Conservation (phyloP, 345 rosid species). For the Populus ilicifolia region DNA sequence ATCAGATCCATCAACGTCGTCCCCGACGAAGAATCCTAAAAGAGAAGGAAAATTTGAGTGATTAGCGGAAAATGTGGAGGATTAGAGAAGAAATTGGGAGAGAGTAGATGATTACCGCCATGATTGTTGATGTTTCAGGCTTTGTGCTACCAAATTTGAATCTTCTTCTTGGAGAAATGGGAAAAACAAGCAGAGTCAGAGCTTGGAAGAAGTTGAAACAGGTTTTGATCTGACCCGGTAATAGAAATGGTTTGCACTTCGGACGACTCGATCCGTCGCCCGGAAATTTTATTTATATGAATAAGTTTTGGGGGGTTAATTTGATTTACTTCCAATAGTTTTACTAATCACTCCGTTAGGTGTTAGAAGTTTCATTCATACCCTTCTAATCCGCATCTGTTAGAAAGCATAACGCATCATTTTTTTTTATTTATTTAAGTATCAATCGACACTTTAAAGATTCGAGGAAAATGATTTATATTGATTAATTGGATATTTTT, state of each 20-base stretch:
- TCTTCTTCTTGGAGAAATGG: neutral
- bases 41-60: neutral
- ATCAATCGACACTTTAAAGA: no score
- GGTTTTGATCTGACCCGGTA: neutral
- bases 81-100: neutral
- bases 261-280: neutral
- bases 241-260: neutral
- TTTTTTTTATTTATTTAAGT: no score
- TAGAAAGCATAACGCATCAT: no score
- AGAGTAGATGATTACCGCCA: neutral
- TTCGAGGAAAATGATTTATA: no score
- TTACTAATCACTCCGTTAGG: no score
- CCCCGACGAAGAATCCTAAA: constrained; percentile 81
- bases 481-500: no score
- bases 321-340: neutral
- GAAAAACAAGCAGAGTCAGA: neutral
- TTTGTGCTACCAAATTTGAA: neutral
- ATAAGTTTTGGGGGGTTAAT: neutral
- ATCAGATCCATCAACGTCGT: constrained; percentile 97
- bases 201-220: neutral
- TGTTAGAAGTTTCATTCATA: no score
- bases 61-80: neutral
- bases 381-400: no score
- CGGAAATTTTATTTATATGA: neutral
- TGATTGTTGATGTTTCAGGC: neutral